Conservation (phyloP, 495 filamentous ascomycete genomes). For the Hyaloscypha bicolor region DNA sequence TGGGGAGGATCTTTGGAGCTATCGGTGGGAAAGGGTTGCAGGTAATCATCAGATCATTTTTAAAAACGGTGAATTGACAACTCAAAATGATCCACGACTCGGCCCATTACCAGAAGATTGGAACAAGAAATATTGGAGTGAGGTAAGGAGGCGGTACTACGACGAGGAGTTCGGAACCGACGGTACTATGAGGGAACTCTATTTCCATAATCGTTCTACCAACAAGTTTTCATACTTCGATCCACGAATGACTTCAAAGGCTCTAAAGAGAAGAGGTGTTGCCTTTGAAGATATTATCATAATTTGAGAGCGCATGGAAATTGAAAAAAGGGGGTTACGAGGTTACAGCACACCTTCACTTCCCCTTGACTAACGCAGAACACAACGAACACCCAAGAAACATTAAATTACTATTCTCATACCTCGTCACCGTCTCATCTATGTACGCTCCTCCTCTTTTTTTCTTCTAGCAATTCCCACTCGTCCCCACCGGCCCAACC, state of each 20-base stretch:
- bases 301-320: not conserved
- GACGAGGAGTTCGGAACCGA: not conserved
- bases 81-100: not conserved
- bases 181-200: not conserved
- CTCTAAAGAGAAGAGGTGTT: not conserved
- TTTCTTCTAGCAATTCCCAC: slow-evolving; percentile 21
- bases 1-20: not conserved
- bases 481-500: slow-evolving; percentile 33
- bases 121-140: not conserved
- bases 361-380: not conserved
- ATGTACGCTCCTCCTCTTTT: not conserved
- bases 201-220: not conserved
- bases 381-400: not conserved
- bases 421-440: not conserved
- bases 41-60: not conserved
- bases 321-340: no score
- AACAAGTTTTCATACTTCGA: not conserved
- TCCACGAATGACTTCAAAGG: not conserved
- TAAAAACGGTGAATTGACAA: not conserved
- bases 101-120: not conserved
- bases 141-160: not conserved
- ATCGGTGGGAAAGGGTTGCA: not conserved
- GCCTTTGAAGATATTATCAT: not conserved
- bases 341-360: no score
- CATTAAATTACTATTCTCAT: not conserved